Evolutionary conservation across 805 yeast genomes (phyloP).

Genomic region (Ogataea neopini): DNA sequence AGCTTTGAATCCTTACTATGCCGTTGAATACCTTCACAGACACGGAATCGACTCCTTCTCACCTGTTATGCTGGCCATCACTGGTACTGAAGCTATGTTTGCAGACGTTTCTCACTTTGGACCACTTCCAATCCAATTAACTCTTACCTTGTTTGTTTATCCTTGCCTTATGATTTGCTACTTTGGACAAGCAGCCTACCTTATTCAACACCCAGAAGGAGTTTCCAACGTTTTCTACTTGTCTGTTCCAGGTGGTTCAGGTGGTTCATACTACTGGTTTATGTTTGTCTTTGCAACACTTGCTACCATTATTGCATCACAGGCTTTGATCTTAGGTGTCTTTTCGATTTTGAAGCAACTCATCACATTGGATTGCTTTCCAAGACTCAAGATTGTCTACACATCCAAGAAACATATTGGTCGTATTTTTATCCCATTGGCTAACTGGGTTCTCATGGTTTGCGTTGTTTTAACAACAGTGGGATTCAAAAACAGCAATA

Average conservation of each 20-base stretch:
- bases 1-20: constrained; percentile 53
- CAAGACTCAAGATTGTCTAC: constrained; percentile 47
- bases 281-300: constrained; percentile 54
- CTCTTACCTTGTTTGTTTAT: constrained; percentile 48
- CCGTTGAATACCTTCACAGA: constrained; percentile 43
- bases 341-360: constrained; percentile 54
- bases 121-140: constrained; percentile 47
- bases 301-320: constrained; percentile 60
- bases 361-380: constrained; percentile 56
- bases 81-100: constrained; percentile 67
- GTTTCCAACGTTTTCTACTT: constrained; percentile 46
- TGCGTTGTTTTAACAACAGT: constrained; percentile 53
- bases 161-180: constrained; percentile 53
- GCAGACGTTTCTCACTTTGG: constrained; percentile 64
- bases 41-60: constrained; percentile 43
- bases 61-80: constrained; percentile 53
- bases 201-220: constrained; percentile 41
- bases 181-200: constrained; percentile 58
- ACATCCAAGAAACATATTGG: constrained; percentile 48
- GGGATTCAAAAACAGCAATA: constrained; percentile 49
- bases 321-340: constrained; percentile 57
- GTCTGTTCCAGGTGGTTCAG: constrained; percentile 52
- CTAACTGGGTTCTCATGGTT: constrained; percentile 51
- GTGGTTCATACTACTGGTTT: constrained; percentile 49
- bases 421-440: constrained; percentile 52